Evolutionary conservation across 2,329 filamentous ascomycete species (phyloP).

Genomic region (Xylaria sp.): DNA sequence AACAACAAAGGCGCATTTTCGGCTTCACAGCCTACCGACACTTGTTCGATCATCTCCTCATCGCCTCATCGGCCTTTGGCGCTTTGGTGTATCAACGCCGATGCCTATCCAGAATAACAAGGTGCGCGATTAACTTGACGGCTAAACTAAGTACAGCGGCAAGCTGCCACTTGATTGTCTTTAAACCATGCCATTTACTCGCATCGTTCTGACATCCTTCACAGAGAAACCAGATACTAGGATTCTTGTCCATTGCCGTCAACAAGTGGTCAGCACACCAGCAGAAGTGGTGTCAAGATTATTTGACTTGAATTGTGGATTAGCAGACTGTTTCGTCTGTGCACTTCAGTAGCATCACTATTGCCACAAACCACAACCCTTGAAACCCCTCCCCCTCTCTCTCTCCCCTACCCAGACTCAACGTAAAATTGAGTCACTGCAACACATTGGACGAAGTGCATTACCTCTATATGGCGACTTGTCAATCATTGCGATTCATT

Average conservation of each 20-base stretch:
- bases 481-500: slow-evolving; percentile 17
- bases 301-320: slow-evolving; percentile 14
- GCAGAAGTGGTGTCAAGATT: neutral
- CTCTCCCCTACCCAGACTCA: neutral
- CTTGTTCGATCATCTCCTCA: slow-evolving; percentile 28
- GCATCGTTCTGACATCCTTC: neutral
- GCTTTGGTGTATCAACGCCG: slow-evolving; percentile 6
- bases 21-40: slow-evolving; percentile 12
- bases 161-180: neutral
- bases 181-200: neutral
- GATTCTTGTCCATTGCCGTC: neutral
- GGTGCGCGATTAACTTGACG: slow-evolving; percentile 12
- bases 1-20: slow-evolving; percentile 2
- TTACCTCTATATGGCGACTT: neutral
- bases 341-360: slow-evolving; percentile 11
- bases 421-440: neutral
- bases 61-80: slow-evolving; percentile 16
- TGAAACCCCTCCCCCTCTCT: slow-evolving; percentile 14
- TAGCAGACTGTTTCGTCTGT: slow-evolving; percentile 15
- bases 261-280: neutral
- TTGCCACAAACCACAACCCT: neutral
- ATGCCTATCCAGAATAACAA: neutral
- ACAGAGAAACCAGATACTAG: neutral
- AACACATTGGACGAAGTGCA: neutral
- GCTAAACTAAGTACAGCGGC: neutral